phyloP scores from a whole-genome alignment of 169 alveolate species.

The Plasmodium relictum region DNA sequence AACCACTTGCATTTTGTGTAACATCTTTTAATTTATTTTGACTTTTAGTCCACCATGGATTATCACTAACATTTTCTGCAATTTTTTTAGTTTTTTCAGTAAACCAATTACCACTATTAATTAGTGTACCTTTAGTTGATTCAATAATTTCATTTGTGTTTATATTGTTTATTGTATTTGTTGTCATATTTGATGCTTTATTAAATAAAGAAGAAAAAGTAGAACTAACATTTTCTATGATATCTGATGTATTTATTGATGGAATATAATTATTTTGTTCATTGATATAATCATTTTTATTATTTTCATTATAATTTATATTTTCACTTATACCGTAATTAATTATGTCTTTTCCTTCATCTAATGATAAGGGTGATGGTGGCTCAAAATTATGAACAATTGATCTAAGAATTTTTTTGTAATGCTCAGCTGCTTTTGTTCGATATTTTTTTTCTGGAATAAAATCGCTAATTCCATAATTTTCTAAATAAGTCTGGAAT shows the following conservation, averaged over 20 bases:
- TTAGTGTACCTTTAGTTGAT: conserved; percentile 72
- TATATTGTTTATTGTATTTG: conserved; percentile 60
- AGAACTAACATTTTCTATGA: conserved; percentile 55
- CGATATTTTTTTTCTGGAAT: conserved; percentile 83
- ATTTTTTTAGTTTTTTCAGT: conserved; percentile 75
- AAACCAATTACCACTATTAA: conserved; percentile 72
- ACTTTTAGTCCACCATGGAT: conserved; percentile 76
- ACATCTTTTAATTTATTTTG: conserved; percentile 76
- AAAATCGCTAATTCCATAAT: conserved; percentile 80
- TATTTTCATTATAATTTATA: conserved; percentile 48
- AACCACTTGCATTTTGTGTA: conserved; percentile 77
- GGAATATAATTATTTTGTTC: conserved; percentile 37
- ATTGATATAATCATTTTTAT: conserved; percentile 31
- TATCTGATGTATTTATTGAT: conserved; percentile 60
- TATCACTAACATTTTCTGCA: conserved; percentile 78
- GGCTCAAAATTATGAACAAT: conserved; percentile 72
- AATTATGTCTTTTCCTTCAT: conserved; percentile 57
- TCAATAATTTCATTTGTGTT: conserved; percentile 68
- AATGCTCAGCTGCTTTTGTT: conserved; percentile 87
- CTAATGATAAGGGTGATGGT: conserved; percentile 64
- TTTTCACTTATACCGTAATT: conserved; percentile 69
- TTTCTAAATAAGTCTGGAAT: conserved; percentile 81
- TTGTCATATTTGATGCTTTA: conserved; percentile 67
- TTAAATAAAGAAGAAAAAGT: conserved; percentile 61
- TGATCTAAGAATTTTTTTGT: conserved; percentile 77